Conservation (phyloP, 495 filamentous ascomycete genomes). For the Zalerion maritima region DNA sequence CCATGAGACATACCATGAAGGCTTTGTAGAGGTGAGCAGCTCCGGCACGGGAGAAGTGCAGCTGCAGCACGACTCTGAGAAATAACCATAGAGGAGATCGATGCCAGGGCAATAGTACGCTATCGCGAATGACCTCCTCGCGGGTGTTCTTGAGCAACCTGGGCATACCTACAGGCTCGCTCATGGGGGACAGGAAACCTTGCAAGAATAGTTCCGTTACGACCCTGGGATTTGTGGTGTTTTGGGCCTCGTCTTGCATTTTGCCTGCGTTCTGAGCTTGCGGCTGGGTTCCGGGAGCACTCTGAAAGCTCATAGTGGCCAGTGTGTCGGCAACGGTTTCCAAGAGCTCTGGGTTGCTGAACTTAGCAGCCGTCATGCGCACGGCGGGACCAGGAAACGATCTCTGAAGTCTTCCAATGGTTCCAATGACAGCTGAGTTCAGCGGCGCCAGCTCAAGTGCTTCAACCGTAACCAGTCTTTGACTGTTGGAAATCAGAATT, state of each 20-base stretch:
- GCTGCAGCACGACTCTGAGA: conserved; percentile 33
- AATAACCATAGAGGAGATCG: conserved; percentile 37
- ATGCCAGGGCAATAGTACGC: conserved; percentile 28
- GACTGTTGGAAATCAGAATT: conserved; percentile 22
- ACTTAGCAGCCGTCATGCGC: conserved; percentile 11
- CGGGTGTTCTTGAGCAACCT: conserved; percentile 33
- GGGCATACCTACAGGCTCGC: conserved; percentile 6
- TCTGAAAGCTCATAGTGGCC: conserved; percentile 22
- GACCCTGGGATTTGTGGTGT: conserved; percentile 31
- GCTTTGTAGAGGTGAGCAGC: conserved; percentile 28
- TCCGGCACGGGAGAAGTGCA: conserved; percentile 3
- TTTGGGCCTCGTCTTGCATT: conserved; percentile 22
- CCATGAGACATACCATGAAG: conserved; percentile 34
- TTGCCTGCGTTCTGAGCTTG: conserved; percentile 19
- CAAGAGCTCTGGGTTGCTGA: conserved; percentile 19
- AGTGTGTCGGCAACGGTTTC: conserved; percentile 21
- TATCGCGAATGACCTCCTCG: conserved; percentile 34
- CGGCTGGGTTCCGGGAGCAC: conserved; percentile 15
- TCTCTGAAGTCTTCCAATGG: conserved; percentile 28
- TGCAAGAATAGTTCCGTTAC: conserved; percentile 34
- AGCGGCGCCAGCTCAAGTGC: conserved; percentile 33
- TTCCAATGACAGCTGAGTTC: conserved; percentile 21
- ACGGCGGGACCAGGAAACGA: conserved; percentile 33
- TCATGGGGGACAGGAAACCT: conserved; percentile 23
- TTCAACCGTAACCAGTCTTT: conserved; percentile 21